Base-by-base conservation (phyloP, 164 flowering plant genomes). In the Tinospora cordifolia region DNA sequence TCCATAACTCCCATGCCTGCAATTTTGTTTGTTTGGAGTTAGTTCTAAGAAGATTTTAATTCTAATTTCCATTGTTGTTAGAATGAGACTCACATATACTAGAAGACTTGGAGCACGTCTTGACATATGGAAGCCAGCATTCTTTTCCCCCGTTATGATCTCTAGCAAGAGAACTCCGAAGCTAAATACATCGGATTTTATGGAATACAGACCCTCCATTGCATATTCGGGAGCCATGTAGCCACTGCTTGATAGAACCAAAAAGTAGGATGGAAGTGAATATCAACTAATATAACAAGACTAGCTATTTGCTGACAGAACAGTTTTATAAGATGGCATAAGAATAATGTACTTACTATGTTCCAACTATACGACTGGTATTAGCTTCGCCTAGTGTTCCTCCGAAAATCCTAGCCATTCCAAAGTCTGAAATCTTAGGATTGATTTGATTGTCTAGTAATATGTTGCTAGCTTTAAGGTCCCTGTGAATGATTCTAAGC, bases 1-100 rank as follows among this genome's bases (percentile, higher is more conserved):
- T 75, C 85, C 86, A 87, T 10, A 79, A 51, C 19, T 51, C 15
- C 88, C 87, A 87, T 47, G 81, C 82, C 88, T 87, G 81, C 68
- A 74, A 38, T 14, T 4, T 22, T 38, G 17, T 22, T 47, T 49
- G n/a, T 36, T 12, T 21, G 11, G 22, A 22, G 26, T 30, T 63
- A 46, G 39, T n/a, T 21, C 24, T 59, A 30, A 47, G 59, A 65
- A 57, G 4, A 34, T 62, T 12, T 26, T 12, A 40, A 54, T 11
- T 15, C 26, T 24, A 47, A 22, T 4, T 39, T 40, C 14, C 71
- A 1, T 49, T 67, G 19, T 11, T 41, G 26, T 36, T 25, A 54
- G 11, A 7, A 34, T 3, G n/a, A 69, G 60, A 67, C 71, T 10
- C 41, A 75, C 79, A 71, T 63, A 64, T 14, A 66, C 24, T 0